Base-by-base conservation (phyloP, 2,329 filamentous ascomycete species). In the Cyphellophora attinorum region DNA sequence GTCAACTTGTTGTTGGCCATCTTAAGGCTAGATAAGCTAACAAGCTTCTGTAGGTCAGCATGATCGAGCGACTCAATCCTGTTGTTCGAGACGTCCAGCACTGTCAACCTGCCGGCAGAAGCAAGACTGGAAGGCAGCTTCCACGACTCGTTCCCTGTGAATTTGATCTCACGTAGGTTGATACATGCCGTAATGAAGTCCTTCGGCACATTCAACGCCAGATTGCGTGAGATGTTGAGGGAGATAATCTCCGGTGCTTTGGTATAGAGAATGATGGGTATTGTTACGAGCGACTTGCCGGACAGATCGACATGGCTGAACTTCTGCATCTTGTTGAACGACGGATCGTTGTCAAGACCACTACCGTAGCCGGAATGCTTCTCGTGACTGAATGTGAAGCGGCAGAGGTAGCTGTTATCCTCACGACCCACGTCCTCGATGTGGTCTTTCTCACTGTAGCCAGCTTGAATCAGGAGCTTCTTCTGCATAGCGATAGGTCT, bases 151-250 rank as follows among this genome's bases (percentile, higher is more conserved):
- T 96, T 96, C 53, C 86, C 89, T 48, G 84, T 86, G 59, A 82
- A 98, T 53, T 93, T 94, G 67, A 98, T 91, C 56, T 98, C 91
- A 33, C 89, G 78, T 13, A 98, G 66, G 51, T 89, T 86, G 48
- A 81, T 78, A 61, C 91, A 98, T 17, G 85, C 83, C 55, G 93
- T 85, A 36, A 98, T 88, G 54, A 98, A 98, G 58, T 98, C 91
- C 52, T 86, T 85, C 0, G 91, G 91, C 11, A 98, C 79, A 50
- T 95, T 85, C 17, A 98, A 69, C 0, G 86, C 91, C 29, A 96
- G 64, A 49, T 98, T 98, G 23, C 85, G 76, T 1, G 91, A 96
- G 6, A 98, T 67, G 52, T 98, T 96, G 25, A 98, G 72, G 1
- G 86, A 93, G 36, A 93, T 89, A 48, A 98, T 96, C 53, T 98